Conservation (phyloP, 176 grass and related monocot genomes). For the Thalia dealbata region DNA sequence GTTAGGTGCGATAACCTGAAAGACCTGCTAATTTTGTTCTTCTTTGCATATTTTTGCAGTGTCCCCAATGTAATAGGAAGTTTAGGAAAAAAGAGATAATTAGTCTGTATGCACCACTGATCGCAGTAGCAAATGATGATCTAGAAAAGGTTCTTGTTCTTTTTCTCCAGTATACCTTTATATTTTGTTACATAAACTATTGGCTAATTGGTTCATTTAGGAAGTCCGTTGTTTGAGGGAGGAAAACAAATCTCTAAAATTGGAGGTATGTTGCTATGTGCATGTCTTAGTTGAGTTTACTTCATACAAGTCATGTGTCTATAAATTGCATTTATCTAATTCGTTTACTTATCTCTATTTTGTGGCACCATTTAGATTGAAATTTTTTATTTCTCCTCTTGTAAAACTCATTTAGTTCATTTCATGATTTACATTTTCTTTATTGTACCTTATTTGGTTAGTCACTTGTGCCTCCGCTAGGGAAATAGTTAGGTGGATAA, state of each 20-base stretch:
- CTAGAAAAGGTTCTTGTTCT: constrained; percentile 55
- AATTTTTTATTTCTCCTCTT: neutral
- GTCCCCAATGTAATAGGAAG: constrained; percentile 66
- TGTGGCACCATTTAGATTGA: neutral
- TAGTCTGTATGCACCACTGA: constrained; percentile 73
- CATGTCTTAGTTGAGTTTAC: neutral
- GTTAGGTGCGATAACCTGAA: neutral
- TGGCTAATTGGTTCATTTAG: constrained; percentile 38
- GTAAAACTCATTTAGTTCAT: neutral
- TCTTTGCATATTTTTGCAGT: constrained; percentile 32
- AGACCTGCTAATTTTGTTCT: neutral
- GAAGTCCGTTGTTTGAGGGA: constrained; percentile 62
- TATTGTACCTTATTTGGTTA: neutral
- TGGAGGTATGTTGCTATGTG: constrained; percentile 40
- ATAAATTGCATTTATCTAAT: too few species aligned
- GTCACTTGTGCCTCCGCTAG: neutral
- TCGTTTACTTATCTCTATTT: neutral
- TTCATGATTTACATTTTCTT: neutral
- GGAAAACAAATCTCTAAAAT: constrained; percentile 52
- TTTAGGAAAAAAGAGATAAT: constrained; percentile 57
- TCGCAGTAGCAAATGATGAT: constrained; percentile 77
- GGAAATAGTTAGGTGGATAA: neutral
- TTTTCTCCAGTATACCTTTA: constrained; percentile 9
- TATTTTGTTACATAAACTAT: constrained; percentile 20
- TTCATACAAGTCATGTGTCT: too few species aligned